Evolutionary conservation across 2,329 filamentous ascomycete genomes (phyloP), one percentile per base, ranked within the genome.

Genomic region (Penicillium sp.): DNA sequence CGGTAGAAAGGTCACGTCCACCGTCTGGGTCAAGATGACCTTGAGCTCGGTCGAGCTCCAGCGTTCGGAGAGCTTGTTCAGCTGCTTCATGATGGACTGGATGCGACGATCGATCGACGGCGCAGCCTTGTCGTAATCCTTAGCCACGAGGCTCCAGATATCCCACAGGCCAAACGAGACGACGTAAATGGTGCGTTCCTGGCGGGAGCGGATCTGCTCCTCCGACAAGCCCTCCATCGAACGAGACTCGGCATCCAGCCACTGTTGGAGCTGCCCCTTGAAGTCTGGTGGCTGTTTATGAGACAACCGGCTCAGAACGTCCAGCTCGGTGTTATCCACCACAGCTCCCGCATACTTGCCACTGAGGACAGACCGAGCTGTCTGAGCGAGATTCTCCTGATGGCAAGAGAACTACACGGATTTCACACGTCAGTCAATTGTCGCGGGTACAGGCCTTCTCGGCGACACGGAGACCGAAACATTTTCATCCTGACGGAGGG

Each of bases 131-230:
- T 56, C 48, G 40, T 59, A 49, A 33, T 57, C 51, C 44, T 53
- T 52, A 18, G 44, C 51, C 19, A 62, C 42, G 36, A 64, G 41
- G 23, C 60, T 60, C 65, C 63, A 69, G 32, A 69, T 32, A 40
- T 69, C 66, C 64, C 62, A 67, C 8, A 67, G 39, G 4, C 64
- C 63, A 47, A 69, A 69, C 11, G 62, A 64, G 3, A 68, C 49
- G 7, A 58, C 53, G 37, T 67, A 60, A 23, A 67, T 54, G 7
- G 64, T 66, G 20, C 52, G 56, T 14, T 62, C 56, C 38, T 58
- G 50, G 7, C 58, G 57, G 7, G 39, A 41, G 21, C 40, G 39
- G 19, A 60, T 39, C 14, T 52, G 44, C n/a, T 62, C 49, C 28
- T 39, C 40, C 5, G 50, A 48, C 17, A 63, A 35, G 1, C 43